phyloP scores from a whole-genome alignment of 164 flowering plant species.

The Umbilicus rupestris region DNA sequence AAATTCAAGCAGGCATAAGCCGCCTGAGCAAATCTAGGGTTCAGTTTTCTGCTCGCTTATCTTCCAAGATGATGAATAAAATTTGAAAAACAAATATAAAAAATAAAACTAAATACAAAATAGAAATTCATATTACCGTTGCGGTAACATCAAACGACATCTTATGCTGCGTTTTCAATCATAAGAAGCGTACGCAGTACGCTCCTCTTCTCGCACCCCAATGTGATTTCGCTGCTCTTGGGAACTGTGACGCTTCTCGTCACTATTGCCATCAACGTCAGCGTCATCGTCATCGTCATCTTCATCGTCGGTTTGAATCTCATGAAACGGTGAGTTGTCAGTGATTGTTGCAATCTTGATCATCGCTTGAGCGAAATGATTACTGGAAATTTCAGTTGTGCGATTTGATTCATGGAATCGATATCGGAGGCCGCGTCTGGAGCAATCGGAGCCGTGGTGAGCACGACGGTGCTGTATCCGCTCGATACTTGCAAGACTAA shows the following conservation, averaged over 20 bases:
- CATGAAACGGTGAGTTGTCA: not conserved
- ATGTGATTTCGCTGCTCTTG: not conserved
- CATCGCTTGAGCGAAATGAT: not conserved
- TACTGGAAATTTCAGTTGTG: not conserved
- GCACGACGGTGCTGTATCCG: conserved; percentile 45
- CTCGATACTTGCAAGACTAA: conserved; percentile 50
- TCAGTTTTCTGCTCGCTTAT: no score
- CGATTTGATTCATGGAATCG: conserved; percentile 28
- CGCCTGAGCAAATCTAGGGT: no score
- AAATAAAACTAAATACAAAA: not conserved
- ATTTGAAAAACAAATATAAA: not conserved
- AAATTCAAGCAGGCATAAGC: no score
- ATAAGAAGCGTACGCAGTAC: not conserved
- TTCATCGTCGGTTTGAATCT: not conserved
- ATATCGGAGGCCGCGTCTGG: conserved; percentile 46
- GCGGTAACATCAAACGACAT: not conserved
- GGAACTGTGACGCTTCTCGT: not conserved
- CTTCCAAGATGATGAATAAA: no score
- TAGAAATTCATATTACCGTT: not conserved
- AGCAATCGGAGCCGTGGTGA: conserved; percentile 39
- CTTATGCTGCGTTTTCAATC: not conserved
- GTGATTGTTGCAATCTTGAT: not conserved
- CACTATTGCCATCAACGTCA: no score
- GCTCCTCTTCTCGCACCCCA: not conserved
- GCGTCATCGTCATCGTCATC: not conserved